These are phyloP conservation scores for Monosporozyma solicola DNA, from an alignment of 805 yeast genomes.

Conservation along the genomic window DNA sequence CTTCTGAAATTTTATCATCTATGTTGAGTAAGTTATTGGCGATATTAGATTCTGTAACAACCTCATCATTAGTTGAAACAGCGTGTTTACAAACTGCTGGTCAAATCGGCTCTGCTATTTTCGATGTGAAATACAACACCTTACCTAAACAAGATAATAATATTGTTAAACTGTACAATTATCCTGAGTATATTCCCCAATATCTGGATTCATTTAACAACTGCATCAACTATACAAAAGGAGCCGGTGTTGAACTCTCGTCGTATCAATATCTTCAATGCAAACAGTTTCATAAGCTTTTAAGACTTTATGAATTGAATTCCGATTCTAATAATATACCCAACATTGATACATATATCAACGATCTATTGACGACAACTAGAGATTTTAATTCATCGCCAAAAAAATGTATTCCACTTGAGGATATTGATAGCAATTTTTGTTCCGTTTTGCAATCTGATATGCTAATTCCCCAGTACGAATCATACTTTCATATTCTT, in stretches of 20 bases:
- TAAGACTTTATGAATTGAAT: constrained; percentile 10
- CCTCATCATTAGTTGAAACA: constrained; percentile 37
- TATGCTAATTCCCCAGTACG: constrained; percentile 35
- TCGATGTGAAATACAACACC: constrained; percentile 22
- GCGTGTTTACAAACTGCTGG: constrained; percentile 56
- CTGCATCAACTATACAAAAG: constrained; percentile 7
- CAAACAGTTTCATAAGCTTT: constrained; percentile 7
- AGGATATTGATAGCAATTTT: constrained; percentile 9
- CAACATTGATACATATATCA: neutral
- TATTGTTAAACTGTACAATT: constrained; percentile 17
- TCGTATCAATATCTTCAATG: constrained; percentile 15
- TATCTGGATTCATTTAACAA: constrained; percentile 10
- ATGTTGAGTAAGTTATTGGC: constrained; percentile 37
- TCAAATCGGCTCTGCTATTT: constrained; percentile 43
- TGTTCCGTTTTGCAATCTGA: constrained; percentile 18
- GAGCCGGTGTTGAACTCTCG: neutral
- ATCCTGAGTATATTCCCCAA: constrained; percentile 16
- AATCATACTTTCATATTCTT: constrained; percentile 43
- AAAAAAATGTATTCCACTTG: neutral
- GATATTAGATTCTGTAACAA: constrained; percentile 30
- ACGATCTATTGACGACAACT: neutral
- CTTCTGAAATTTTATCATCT: constrained; percentile 41
- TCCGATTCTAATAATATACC: neutral
- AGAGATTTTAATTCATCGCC: neutral
- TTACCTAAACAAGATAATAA: constrained; percentile 12